Evolutionary conservation across 2,329 filamentous ascomycete genomes (phyloP).

Genomic region (Emmonsia crescens): DNA sequence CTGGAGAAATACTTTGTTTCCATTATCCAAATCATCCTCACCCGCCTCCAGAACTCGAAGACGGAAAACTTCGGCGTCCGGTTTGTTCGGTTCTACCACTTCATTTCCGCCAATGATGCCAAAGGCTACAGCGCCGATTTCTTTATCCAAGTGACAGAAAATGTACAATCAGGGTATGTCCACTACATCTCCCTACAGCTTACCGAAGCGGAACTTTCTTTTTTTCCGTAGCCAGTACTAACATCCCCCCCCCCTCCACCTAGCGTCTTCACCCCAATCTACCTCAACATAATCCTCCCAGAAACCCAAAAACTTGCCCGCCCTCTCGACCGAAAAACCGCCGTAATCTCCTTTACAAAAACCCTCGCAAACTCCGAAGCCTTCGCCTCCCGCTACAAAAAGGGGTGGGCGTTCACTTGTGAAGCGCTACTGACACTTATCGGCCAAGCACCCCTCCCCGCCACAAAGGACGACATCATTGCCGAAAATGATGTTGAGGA

Average conservation of each 20-base stretch:
- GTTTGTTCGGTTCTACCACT: constrained; percentile 90
- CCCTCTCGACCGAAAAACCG: constrained; percentile 83
- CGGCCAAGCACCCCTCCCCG: constrained; percentile 70
- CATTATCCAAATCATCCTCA: constrained; percentile 73
- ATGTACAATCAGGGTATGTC: constrained; percentile 57
- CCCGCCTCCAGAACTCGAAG: constrained; percentile 57
- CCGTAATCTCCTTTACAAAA: constrained; percentile 87
- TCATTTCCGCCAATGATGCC: constrained; percentile 68
- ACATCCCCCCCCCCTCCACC: neutral
- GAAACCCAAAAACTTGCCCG: constrained; percentile 80
- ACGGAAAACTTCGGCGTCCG: constrained; percentile 76
- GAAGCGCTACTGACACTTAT: constrained; percentile 81
- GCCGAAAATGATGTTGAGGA: constrained; percentile 89
- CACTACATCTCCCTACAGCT: constrained; percentile 6
- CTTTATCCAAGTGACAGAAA: constrained; percentile 75
- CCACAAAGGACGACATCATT: constrained; percentile 63
- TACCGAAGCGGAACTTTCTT: no score
- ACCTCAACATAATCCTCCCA: constrained; percentile 74
- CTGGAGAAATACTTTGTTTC: constrained; percentile 68
- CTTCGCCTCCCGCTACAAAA: constrained; percentile 71
- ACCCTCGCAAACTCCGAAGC: constrained; percentile 75
- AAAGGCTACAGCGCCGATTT: constrained; percentile 84
- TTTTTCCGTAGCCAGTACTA: constrained; percentile 1
- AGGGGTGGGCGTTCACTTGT: constrained; percentile 86
- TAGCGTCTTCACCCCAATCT: constrained; percentile 61